These are phyloP conservation scores for Prunus fruticosa DNA, from an alignment of 306 rosid species.

Conservation along the genomic window DNA sequence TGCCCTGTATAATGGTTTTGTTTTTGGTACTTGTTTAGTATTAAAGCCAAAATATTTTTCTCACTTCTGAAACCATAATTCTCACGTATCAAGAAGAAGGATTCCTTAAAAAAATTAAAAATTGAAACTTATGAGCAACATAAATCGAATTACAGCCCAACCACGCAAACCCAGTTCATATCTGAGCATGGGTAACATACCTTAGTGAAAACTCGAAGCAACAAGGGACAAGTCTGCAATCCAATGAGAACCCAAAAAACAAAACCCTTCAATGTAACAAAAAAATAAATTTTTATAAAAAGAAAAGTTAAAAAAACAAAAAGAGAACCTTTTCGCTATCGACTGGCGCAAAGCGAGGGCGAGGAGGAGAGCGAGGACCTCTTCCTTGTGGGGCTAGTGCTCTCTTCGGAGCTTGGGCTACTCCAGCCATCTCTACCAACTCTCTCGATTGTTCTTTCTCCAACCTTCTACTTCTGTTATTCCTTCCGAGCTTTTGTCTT, in stretches of 20 bases:
- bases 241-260: neutral
- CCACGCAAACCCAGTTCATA: neutral
- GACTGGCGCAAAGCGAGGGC: conserved; percentile 35
- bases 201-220: conserved; percentile 92
- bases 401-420: conserved; percentile 41
- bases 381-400: conserved; percentile 28
- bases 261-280: neutral
- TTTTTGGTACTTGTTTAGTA: too few species aligned
- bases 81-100: neutral
- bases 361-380: conserved; percentile 25
- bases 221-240: conserved; percentile 78
- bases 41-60: neutral
- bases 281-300: neutral
- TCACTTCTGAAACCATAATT: neutral
- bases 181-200: conserved; percentile 26
- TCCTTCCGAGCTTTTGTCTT: neutral
- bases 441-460: neutral
- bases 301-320: neutral
- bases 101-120: neutral
- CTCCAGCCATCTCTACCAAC: conserved; percentile 32
- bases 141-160: neutral
- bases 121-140: neutral
- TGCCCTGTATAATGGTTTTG: too few species aligned
- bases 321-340: conserved; percentile 48
- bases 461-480: neutral